These are phyloP conservation scores for Hemileccinum impolitum DNA, from an alignment of 768 basidiomycete genomes.

Conservation along the genomic window DNA sequence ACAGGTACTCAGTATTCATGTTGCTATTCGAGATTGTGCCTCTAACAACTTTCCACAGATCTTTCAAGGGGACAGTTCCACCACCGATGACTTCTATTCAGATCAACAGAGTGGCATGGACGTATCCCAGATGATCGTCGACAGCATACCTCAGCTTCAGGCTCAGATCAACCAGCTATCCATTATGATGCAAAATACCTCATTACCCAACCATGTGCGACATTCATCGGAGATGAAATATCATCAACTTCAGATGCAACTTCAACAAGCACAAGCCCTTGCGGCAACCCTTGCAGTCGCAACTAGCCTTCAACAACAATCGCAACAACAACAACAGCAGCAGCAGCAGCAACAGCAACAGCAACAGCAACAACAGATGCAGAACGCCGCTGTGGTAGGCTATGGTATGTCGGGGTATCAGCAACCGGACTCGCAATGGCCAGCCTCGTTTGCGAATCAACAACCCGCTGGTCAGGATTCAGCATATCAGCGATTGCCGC, in stretches of 20 bases:
- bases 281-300: conserved; percentile 62
- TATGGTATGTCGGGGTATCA: conserved; percentile 45
- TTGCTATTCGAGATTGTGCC: not conserved
- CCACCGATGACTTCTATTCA: conserved; percentile 65
- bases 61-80: conserved; percentile 25
- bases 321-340: conserved; percentile 31
- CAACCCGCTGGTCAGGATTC: conserved; percentile 71
- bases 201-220: conserved; percentile 67
- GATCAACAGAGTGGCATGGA: conserved; percentile 73
- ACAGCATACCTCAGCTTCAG: conserved; percentile 78
- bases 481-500: conserved; percentile 80
- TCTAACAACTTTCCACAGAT: conserved; percentile 15
- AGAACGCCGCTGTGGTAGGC: conserved; percentile 31
- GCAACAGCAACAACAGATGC: conserved; percentile 40
- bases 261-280: conserved; percentile 76
- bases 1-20: conserved; percentile 32
- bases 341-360: conserved; percentile 36
- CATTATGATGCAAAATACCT: conserved; percentile 75
- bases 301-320: conserved; percentile 52
- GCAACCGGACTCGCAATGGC: conserved; percentile 36
- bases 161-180: conserved; percentile 81
- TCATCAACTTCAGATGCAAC: conserved; percentile 74
- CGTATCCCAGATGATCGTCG: conserved; percentile 66
- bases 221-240: conserved; percentile 82
- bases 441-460: conserved; percentile 56